These are phyloP conservation scores for Lunasporangiospora selenospora DNA, from an alignment of 192 early-diverging fungal genomes.

Conservation along the genomic window DNA sequence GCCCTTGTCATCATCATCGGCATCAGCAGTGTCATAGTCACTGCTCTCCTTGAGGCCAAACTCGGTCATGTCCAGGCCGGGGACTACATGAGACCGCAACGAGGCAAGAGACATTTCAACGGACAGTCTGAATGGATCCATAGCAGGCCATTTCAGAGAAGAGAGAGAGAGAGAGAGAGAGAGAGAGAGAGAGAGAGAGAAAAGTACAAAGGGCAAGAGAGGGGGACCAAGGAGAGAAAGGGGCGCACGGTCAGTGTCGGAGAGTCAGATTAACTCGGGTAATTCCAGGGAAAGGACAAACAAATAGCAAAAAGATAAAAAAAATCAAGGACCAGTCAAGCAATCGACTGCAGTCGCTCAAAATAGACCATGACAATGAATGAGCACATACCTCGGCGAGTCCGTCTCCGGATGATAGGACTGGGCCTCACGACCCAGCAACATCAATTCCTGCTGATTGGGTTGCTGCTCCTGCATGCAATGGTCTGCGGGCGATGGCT, in stretches of 20 bases:
- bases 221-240: neutral
- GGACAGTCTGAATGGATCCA: neutral
- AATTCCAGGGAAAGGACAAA: neutral
- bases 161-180: neutral
- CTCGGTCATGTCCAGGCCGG: constrained; percentile 20
- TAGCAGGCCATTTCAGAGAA: neutral
- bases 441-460: constrained; percentile 6
- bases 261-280: neutral
- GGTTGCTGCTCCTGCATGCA: constrained; percentile 14
- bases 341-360: no score
- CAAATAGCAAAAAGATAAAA: neutral
- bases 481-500: constrained; percentile 12
- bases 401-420: neutral
- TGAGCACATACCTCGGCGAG: neutral
- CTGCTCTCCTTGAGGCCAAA: constrained; percentile 27
- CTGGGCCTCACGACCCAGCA: neutral
- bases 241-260: neutral
- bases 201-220: neutral
- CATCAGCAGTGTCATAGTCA: constrained; percentile 22
- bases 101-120: neutral
- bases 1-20: constrained; percentile 29
- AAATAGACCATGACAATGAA: neutral
- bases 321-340: neutral
- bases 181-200: neutral
- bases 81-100: neutral